Percentiles rank a stretch among this genome's conserved stretches.
These are phyloP conservation scores for Carex cristatella DNA, from an alignment of 176 grass and related monocot species.

Conservation along the genomic window DNA sequence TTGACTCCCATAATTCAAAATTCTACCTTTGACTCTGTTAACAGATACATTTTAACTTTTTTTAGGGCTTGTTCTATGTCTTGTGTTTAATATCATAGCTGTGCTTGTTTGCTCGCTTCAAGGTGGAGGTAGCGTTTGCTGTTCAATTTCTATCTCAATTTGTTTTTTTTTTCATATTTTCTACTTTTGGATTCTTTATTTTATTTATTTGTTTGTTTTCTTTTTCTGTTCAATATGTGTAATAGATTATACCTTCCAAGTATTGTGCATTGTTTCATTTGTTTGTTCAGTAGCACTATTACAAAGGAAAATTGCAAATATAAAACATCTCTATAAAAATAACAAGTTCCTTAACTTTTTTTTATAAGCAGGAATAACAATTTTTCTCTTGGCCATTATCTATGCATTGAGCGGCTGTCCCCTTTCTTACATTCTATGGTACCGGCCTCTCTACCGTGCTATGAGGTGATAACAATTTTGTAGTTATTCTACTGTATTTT, in stretches of 20 bases:
- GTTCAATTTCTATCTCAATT: neutral
- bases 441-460: slow-evolving; percentile 71
- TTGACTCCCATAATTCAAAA: too few relatives aligned
- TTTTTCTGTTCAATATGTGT: neutral
- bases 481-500: neutral
- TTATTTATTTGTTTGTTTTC: neutral
- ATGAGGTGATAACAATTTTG: slow-evolving; percentile 52
- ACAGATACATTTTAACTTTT: neutral
- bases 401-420: slow-evolving; percentile 78
- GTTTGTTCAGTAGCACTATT: neutral
- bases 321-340: neutral
- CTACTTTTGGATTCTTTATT: neutral
- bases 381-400: slow-evolving; percentile 71
- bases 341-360: neutral
- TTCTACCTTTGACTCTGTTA: too few relatives aligned
- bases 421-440: slow-evolving; percentile 89
- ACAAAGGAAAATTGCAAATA: neutral
- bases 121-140: slow-evolving; percentile 45
- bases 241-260: neutral
- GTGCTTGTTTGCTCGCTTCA: slow-evolving; percentile 56
- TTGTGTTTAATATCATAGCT: slow-evolving; percentile 67
- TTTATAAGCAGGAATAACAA: slow-evolving; percentile 44
- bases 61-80: slow-evolving; percentile 64
- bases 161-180: neutral
- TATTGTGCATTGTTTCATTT: neutral